phyloP scores from a whole-genome alignment of 371 early-diverging fungal species.

The Saksenaea vasiformis region DNA sequence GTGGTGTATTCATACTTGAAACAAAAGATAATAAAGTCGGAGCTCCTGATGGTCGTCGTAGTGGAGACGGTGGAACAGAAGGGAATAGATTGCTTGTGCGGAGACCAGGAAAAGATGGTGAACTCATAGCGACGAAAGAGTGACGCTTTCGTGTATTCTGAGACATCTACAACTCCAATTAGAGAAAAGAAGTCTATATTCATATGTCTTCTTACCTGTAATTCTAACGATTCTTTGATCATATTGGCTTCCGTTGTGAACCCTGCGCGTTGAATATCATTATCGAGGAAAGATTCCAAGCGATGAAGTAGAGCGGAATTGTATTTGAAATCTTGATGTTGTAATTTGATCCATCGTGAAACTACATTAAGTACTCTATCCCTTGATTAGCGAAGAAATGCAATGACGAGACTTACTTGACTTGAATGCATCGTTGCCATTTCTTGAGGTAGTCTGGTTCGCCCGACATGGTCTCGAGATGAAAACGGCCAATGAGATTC shows the following conservation, averaged over 20 bases:
- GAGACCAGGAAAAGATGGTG: background rate
- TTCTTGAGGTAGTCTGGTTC: conserved; percentile 54
- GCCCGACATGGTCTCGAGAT: conserved; percentile 46
- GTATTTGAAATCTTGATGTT: conserved; percentile 58
- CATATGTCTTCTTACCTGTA: conserved; percentile 17
- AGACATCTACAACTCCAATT: background rate
- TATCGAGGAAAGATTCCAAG: conserved; percentile 25
- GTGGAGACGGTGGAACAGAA: conserved; percentile 6
- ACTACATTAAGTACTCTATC: conserved; percentile 61
- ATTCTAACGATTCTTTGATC: conserved; percentile 25
- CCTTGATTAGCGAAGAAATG: background rate
- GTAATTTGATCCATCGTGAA: conserved; percentile 62
- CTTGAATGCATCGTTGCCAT: conserved; percentile 57
- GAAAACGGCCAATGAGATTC: conserved; percentile 53
- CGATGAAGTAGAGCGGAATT: conserved; percentile 35
- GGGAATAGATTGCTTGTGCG: background rate
- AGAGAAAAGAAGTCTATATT: background rate
- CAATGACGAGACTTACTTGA: conserved; percentile 43
- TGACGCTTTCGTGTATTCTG: conserved; percentile 7
- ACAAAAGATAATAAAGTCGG: conserved; percentile 11
- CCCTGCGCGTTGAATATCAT: conserved; percentile 22
- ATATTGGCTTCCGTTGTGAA: conserved; percentile 26
- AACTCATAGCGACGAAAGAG: conserved; percentile 5
- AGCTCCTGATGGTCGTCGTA: conserved; percentile 9
- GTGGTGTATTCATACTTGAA: conserved; percentile 14